A percentile compares a stretch with the other conserved stretches of the same genome.
phyloP scores from a whole-genome alignment of 2,329 filamentous ascomycete species.

The Talaromyces albobiverticillius region DNA sequence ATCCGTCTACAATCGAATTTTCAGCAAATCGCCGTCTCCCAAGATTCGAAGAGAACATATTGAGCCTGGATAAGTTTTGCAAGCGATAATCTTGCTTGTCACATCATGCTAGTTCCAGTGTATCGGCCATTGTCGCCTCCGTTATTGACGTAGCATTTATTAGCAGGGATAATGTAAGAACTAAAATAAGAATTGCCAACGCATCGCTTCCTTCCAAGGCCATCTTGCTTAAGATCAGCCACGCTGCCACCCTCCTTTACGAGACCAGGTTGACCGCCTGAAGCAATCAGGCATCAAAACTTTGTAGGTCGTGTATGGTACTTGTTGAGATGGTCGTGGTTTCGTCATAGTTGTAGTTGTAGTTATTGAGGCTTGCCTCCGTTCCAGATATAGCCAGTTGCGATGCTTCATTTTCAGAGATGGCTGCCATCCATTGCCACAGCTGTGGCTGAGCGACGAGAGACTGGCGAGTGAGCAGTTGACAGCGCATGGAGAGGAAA shows the following conservation, averaged over 20 bases:
- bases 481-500: constrained; percentile 11
- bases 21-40: too few species aligned
- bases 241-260: background rate
- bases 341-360: background rate
- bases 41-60: too few species aligned
- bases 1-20: too few species aligned
- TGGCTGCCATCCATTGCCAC: background rate
- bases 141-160: background rate
- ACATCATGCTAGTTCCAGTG: too few species aligned
- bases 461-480: constrained; percentile 2
- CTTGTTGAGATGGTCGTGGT: too few species aligned
- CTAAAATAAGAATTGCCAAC: constrained; percentile 11
- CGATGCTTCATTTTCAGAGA: background rate
- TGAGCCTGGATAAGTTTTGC: too few species aligned
- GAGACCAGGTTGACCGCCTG: background rate
- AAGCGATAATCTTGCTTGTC: too few species aligned
- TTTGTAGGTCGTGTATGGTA: too few species aligned
- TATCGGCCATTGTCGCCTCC: too few species aligned
- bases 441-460: constrained; percentile 11
- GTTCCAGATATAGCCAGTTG: too few species aligned
- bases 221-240: background rate
- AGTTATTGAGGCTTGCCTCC: too few species aligned
- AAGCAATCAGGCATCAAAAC: constrained; percentile 1
- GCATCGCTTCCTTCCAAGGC: background rate
- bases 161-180: background rate